phyloP scores from a whole-genome alignment of 495 filamentous ascomycete species.

The Podospora fimiseda region DNA sequence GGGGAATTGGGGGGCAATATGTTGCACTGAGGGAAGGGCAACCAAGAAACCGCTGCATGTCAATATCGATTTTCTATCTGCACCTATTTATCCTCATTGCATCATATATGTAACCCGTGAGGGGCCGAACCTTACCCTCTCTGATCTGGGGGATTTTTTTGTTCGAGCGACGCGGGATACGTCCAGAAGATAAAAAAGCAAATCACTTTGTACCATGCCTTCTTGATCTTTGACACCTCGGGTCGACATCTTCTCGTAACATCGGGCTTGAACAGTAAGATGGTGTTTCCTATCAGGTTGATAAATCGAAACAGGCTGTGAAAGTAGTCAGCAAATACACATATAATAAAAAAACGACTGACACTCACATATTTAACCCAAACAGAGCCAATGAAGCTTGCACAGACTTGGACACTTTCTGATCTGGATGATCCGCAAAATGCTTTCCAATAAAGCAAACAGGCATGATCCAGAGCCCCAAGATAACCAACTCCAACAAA shows the following conservation, averaged over 20 bases:
- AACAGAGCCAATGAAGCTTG: conserved; percentile 18
- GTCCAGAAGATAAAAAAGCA: neutral
- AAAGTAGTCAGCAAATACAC: conserved; percentile 4
- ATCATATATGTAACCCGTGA: too few relatives aligned
- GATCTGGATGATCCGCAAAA: neutral
- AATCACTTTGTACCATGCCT: neutral
- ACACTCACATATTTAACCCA: conserved; percentile 17
- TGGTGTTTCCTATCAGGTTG: neutral
- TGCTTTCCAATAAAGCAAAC: conserved; percentile 16
- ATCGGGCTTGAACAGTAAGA: neutral
- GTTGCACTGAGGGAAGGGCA: too few relatives aligned
- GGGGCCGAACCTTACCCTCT: too few relatives aligned
- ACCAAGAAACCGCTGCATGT: too few relatives aligned
- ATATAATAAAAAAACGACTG: neutral
- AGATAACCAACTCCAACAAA: conserved; percentile 22
- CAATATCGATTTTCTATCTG: too few relatives aligned
- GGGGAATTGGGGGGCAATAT: too few relatives aligned
- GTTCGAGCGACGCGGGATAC: neutral
- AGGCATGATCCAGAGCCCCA: conserved; percentile 26
- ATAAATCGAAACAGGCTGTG: conserved; percentile 24
- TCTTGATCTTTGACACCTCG: neutral
- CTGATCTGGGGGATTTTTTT: neutral
- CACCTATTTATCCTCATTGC: neutral
- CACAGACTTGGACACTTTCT: neutral
- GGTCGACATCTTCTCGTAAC: neutral